A percentile compares a stretch with the other conserved stretches of the same genome.
Conservation (phyloP, 768 basidiomycete species). For the Phylloporus scabripes region DNA sequence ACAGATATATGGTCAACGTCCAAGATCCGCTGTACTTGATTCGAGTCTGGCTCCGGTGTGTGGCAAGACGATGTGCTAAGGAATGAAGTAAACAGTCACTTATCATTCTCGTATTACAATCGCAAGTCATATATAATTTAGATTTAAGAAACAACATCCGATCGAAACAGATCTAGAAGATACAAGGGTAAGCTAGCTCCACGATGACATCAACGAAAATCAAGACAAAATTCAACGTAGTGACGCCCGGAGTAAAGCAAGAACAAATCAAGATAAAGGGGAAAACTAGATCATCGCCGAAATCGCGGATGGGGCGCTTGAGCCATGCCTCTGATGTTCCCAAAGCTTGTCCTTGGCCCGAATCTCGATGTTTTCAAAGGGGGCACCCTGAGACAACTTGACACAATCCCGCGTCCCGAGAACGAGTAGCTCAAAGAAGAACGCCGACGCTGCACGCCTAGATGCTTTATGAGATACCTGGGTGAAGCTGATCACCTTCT, state of each 20-base stretch:
- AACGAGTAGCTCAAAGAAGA: conserved; percentile 97
- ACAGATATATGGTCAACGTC: too few species aligned
- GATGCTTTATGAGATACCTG: conserved; percentile 80
- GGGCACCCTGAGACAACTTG: conserved; percentile 62
- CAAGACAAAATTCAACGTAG: neutral
- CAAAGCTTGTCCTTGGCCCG: conserved; percentile 79
- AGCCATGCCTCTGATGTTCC: conserved; percentile 56
- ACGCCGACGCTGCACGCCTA: conserved; percentile 86
- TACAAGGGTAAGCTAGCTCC: neutral
- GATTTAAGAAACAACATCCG: neutral
- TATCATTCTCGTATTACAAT: too few species aligned
- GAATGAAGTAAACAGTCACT: too few species aligned
- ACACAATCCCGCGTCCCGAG: conserved; percentile 91
- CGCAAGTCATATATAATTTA: conserved; percentile 1
- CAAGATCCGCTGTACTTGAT: too few species aligned
- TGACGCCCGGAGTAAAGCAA: conserved; percentile 3
- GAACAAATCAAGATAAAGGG: conserved; percentile 11
- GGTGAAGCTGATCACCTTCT: conserved; percentile 71
- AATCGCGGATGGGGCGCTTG: conserved; percentile 40
- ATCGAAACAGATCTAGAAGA: conserved; percentile 1
- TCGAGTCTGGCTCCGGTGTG: too few species aligned
- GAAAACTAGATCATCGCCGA: conserved; percentile 35
- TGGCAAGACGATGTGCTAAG: too few species aligned
- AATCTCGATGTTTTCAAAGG: conserved; percentile 86
- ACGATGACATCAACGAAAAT: neutral